Base-by-base conservation (phyloP, 257 asterid species). In the Nyctanthes arbortristis region DNA sequence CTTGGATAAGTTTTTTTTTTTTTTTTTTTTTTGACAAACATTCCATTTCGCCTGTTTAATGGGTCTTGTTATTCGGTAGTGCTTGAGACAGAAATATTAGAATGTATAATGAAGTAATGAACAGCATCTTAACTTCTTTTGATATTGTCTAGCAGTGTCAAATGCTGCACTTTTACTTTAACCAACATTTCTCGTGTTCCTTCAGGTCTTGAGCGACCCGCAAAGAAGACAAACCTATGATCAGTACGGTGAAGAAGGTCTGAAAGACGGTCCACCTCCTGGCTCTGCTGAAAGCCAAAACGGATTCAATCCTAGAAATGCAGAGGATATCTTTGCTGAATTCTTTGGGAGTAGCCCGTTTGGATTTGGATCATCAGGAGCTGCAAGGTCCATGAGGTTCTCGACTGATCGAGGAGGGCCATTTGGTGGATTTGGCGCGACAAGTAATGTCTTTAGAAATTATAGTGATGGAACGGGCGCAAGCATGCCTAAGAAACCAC, bases 261-360 rank as follows among this genome's bases (percentile, higher is more conserved):
- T 93, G 1, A 87, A 83, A 72, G 88, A 87, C 73, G 80, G 78
- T 75, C 89, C 91, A 4, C 85, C 86, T 3, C 84, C 92, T 35
- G 95, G 85, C 36, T 79, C 97, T 27, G 40, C 78, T 1, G 88
- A 65, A 2, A 68, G 74, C 67, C 74, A 73, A 18, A 82, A 84
- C 29, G 89, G 87, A 4, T 83, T 80, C 79, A 85, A 87, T 71
- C 89, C 92, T 0, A 69, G 96, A 34, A 81, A 87, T 3, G 99
- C 99, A 8, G 97, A 94, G 75, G 98, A 93, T 54, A 90, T 93
- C 7, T 93, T 93, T 29, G 96, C 97, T 0, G 98, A 93, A 69
- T 93, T 94, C 39, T 91, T 91, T 18, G 97, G 96, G n/a, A 89
- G 89, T 47, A 88, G 97, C 59, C 97, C 97, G 0, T 90, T 90